These are phyloP conservation scores for Hippophae rhamnoides DNA, from an alignment of 306 rosid genomes.

Conservation along the genomic window DNA sequence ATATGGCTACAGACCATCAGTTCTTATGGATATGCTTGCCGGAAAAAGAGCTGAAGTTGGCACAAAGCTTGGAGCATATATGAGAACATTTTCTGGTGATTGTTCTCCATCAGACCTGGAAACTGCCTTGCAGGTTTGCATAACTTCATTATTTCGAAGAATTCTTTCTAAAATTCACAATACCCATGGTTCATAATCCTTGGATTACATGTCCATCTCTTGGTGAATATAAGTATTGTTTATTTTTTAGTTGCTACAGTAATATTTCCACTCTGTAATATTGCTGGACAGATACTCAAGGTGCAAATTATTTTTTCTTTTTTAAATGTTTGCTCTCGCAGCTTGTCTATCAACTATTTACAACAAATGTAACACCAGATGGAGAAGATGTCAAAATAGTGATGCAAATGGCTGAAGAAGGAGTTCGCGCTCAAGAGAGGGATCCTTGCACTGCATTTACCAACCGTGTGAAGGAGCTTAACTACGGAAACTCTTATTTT, in stretches of 20 bases:
- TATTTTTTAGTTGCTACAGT: constrained; percentile 1
- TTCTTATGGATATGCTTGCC: constrained; percentile 91
- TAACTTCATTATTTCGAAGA: constrained; percentile 5
- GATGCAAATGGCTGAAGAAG: constrained; percentile 99
- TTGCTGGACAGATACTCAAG: background rate
- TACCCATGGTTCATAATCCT: background rate
- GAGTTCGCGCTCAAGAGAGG: constrained; percentile 88
- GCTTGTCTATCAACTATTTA: constrained; percentile 93
- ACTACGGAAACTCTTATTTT: constrained; percentile 92
- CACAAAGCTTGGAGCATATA: constrained; percentile 85
- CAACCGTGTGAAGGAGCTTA: constrained; percentile 95
- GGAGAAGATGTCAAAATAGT: constrained; percentile 89
- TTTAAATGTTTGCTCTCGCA: constrained; percentile 28
- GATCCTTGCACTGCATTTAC: constrained; percentile 89
- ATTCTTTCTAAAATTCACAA: background rate
- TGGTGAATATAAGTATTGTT: constrained; percentile 6
- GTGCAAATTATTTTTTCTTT: constrained; percentile 1
- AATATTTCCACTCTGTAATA: background rate
- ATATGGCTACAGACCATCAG: constrained; percentile 90
- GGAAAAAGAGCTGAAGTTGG: constrained; percentile 99
- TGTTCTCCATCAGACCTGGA: constrained; percentile 96
- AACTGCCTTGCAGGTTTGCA: constrained; percentile 89
- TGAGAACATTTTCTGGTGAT: constrained; percentile 87
- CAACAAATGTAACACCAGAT: constrained; percentile 63
- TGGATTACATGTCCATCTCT: background rate